Conservation (phyloP, 2,329 filamentous ascomycete species). For the Pseudogymnoascus sp. region DNA sequence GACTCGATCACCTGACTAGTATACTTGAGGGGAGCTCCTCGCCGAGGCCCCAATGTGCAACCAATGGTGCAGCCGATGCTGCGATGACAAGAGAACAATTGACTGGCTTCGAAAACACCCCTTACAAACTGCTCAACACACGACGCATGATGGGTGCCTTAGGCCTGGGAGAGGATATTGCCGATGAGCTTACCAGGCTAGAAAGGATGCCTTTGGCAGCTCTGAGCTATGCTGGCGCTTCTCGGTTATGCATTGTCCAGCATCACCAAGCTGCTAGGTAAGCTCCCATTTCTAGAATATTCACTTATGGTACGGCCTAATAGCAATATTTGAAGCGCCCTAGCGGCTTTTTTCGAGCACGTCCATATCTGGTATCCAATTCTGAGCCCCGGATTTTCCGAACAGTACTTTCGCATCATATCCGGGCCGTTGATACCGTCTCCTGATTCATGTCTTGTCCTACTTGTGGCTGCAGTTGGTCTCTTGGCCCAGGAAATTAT, state of each 20-base stretch:
- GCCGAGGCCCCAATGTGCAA: not conserved
- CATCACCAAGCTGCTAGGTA: conserved; percentile 16
- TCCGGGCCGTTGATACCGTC: conserved; percentile 17
- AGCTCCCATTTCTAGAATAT: not conserved
- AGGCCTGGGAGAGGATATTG: not conserved
- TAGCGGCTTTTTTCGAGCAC: conserved; percentile 21
- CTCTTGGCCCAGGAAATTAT: conserved; percentile 13
- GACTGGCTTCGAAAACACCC: not conserved
- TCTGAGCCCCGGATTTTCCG: conserved; percentile 18
- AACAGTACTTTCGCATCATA: conserved; percentile 17
- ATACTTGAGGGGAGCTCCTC: not conserved
- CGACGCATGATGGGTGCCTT: not conserved
- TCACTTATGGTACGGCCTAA: not conserved
- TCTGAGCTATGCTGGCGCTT: not conserved
- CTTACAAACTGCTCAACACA: not conserved
- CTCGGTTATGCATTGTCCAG: conserved; percentile 18
- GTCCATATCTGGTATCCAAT: conserved; percentile 26
- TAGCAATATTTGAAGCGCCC: not conserved
- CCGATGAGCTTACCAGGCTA: not conserved
- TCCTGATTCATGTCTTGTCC: conserved; percentile 19
- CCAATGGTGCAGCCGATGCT: not conserved
- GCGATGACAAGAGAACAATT: not conserved
- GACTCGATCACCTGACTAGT: not conserved
- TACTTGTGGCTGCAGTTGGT: conserved; percentile 23
- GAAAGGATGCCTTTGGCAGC: not conserved